phyloP scores from a whole-genome alignment of 164 flowering plant genomes.

The Chloranthus sessilifolius region DNA sequence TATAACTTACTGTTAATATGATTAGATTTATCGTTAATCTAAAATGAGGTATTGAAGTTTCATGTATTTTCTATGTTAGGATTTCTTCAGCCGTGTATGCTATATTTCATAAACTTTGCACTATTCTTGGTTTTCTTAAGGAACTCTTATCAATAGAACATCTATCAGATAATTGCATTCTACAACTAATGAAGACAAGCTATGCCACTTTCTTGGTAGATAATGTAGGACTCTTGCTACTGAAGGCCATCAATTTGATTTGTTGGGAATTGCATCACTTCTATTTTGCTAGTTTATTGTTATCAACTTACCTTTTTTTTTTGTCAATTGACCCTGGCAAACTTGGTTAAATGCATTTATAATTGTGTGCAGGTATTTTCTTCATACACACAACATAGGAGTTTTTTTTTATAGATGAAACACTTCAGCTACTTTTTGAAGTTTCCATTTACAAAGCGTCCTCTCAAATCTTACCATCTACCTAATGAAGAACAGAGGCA shows the following conservation, averaged over 20 bases:
- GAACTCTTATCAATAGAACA: conserved; percentile 75
- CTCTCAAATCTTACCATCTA: conserved; percentile 69
- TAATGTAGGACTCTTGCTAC: conserved; percentile 85
- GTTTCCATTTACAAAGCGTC: conserved; percentile 76
- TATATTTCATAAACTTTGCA: conserved; percentile 81
- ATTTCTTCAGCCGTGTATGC: conserved; percentile 58
- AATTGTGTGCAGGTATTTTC: conserved; percentile 61
- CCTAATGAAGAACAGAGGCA: conserved; percentile 95
- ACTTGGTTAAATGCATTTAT: conserved; percentile 4
- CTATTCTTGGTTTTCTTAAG: conserved; percentile 71
- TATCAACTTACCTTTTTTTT: background rate
- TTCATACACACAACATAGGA: conserved; percentile 73
- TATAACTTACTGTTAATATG: conserved; percentile 11
- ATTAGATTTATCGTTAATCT: conserved; percentile 2
- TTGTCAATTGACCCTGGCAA: too few species aligned
- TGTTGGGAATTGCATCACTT: conserved; percentile 57
- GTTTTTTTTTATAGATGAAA: conserved; percentile 77
- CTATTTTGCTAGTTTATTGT: background rate
- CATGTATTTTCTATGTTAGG: conserved; percentile 35
- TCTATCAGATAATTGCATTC: conserved; percentile 83
- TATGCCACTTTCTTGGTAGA: conserved; percentile 82
- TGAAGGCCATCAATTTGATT: conserved; percentile 76
- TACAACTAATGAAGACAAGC: conserved; percentile 80
- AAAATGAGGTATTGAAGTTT: conserved; percentile 15
- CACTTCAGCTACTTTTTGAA: conserved; percentile 77